A percentile compares a stretch with the other conserved stretches of the same genome.
Evolutionary conservation across 805 yeast species (phyloP).

Genomic region (Kodamaea leandrae): DNA sequence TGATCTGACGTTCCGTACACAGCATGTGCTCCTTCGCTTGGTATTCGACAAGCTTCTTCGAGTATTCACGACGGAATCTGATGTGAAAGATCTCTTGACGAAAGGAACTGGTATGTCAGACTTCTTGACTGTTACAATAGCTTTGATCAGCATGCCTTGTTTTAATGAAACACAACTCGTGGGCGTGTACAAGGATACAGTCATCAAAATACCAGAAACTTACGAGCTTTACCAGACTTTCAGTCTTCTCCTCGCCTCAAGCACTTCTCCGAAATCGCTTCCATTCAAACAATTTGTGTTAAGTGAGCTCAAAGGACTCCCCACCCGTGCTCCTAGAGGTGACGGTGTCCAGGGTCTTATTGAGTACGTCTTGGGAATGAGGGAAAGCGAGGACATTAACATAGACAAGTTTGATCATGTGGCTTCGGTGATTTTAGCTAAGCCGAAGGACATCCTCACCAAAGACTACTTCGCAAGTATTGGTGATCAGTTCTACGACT

Average conservation of each 20-base stretch:
- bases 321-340: slow-evolving; percentile 46
- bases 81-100: slow-evolving; percentile 50
- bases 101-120: slow-evolving; percentile 71
- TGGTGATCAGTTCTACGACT: slow-evolving; percentile 59
- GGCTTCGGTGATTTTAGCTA: slow-evolving; percentile 59
- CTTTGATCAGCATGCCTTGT: slow-evolving; percentile 31
- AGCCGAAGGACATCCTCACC: slow-evolving; percentile 52
- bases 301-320: slow-evolving; percentile 50
- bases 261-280: slow-evolving; percentile 19
- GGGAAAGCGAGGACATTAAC: slow-evolving; percentile 70
- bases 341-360: slow-evolving; percentile 74
- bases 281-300: slow-evolving; percentile 51
- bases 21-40: slow-evolving; percentile 23
- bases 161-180: slow-evolving; percentile 14
- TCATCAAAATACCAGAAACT: slow-evolving; percentile 54
- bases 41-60: slow-evolving; percentile 28
- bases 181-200: slow-evolving; percentile 21
- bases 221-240: slow-evolving; percentile 63
- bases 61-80: slow-evolving; percentile 43
- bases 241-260: slow-evolving; percentile 53
- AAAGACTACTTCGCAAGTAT: slow-evolving; percentile 54
- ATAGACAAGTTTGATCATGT: slow-evolving; percentile 66
- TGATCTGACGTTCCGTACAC: slow-evolving; percentile 5
- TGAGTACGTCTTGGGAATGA: slow-evolving; percentile 72
- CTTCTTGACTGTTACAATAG: slow-evolving; percentile 48